These are phyloP conservation scores for Dactylonectria estremocensis DNA, from an alignment of 2,329 filamentous ascomycete genomes.

Conservation along the genomic window DNA sequence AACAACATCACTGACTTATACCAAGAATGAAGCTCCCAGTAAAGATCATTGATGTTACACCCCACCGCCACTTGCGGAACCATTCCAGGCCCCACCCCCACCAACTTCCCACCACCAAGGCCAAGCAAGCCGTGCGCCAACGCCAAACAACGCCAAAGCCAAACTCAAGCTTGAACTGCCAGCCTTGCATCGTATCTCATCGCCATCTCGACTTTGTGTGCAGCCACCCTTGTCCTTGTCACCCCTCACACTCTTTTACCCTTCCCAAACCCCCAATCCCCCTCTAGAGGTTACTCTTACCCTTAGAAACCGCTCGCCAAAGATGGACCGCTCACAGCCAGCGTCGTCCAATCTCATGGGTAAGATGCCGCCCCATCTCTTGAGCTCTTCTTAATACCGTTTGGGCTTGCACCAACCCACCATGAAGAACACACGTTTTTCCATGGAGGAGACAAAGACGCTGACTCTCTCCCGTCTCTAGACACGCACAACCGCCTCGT, in stretches of 20 bases:
- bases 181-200: slow-evolving; percentile 25
- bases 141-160: slow-evolving; percentile 19
- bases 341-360: slow-evolving; percentile 56
- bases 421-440: not conserved
- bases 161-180: slow-evolving; percentile 25
- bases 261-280: not conserved
- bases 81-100: slow-evolving; percentile 40
- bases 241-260: not conserved
- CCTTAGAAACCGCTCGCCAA: not conserved
- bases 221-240: slow-evolving; percentile 1
- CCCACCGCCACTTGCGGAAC: slow-evolving; percentile 38
- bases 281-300: not conserved
- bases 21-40: not conserved
- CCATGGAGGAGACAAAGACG: not conserved
- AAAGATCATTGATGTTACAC: not conserved
- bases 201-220: slow-evolving; percentile 8
- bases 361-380: slow-evolving; percentile 35
- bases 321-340: slow-evolving; percentile 54
- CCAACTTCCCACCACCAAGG: slow-evolving; percentile 32
- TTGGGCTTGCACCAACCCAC: slow-evolving; percentile 4
- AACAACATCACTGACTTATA: too few relatives aligned
- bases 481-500: slow-evolving; percentile 63
- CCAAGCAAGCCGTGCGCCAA: slow-evolving; percentile 1
- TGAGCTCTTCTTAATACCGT: not conserved
- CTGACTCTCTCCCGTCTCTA: slow-evolving; percentile 33